phyloP scores from a whole-genome alignment of 2,329 filamentous ascomycete genomes.

The Neofusicoccum ribis region DNA sequence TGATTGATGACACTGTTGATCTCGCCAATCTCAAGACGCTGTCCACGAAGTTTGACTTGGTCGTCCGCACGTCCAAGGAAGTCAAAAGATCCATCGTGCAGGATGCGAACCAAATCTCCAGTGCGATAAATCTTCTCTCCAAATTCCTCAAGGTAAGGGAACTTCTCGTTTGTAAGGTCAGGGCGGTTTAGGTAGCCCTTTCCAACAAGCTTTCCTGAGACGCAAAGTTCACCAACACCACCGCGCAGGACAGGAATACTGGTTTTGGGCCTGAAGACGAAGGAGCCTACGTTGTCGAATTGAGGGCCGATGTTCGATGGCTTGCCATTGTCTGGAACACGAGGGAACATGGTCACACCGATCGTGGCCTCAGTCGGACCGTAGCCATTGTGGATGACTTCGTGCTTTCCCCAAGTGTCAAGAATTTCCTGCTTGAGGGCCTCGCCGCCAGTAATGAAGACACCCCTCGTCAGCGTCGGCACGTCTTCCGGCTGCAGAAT shows the following conservation, averaged over 20 bases:
- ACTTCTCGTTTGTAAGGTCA: slow-evolving; percentile 74
- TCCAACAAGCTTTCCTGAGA: slow-evolving; percentile 83
- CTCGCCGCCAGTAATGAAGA: slow-evolving; percentile 93
- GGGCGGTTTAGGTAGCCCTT: slow-evolving; percentile 82
- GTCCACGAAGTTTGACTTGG: slow-evolving; percentile 87
- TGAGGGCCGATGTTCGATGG: slow-evolving; percentile 85
- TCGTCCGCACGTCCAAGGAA: slow-evolving; percentile 88
- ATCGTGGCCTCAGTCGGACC: slow-evolving; percentile 93
- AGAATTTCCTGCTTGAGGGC: slow-evolving; percentile 86
- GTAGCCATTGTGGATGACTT: slow-evolving; percentile 86
- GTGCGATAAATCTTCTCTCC: slow-evolving; percentile 71
- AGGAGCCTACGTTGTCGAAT: slow-evolving; percentile 85
- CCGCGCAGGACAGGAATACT: slow-evolving; percentile 73
- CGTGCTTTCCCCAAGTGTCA: slow-evolving; percentile 76
- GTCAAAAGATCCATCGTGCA: slow-evolving; percentile 79
- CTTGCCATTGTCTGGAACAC: slow-evolving; percentile 74
- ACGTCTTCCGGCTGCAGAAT: slow-evolving; percentile 78
- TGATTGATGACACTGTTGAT: slow-evolving; percentile 81
- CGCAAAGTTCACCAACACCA: slow-evolving; percentile 82
- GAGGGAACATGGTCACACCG: slow-evolving; percentile 84
- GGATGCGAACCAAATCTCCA: slow-evolving; percentile 79
- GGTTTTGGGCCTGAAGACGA: slow-evolving; percentile 70
- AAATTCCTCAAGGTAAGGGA: slow-evolving; percentile 61
- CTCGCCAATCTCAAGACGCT: slow-evolving; percentile 85
- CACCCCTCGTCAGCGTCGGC: slow-evolving; percentile 74